phyloP scores from a whole-genome alignment of 1,284 basidiomycete genomes.

The Phenoliferia sp. region DNA sequence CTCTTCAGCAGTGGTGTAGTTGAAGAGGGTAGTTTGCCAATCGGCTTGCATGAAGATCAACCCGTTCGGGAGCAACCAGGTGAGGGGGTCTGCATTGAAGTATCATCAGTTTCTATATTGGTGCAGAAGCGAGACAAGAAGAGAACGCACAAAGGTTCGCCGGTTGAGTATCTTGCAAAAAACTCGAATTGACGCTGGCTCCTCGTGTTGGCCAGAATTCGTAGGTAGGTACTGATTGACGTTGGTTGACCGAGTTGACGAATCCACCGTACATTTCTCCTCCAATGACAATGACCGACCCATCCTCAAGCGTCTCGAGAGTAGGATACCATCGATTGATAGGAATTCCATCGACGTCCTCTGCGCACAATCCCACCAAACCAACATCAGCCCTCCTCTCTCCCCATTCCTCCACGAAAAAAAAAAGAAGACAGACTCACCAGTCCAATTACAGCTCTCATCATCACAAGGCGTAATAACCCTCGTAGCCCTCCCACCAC shows the following conservation, averaged over 20 bases:
- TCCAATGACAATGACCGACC: constrained; percentile 46
- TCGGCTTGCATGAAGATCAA: constrained; percentile 41
- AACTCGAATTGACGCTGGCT: neutral
- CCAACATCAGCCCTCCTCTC: neutral
- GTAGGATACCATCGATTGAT: constrained; percentile 67
- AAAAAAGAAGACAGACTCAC: neutral
- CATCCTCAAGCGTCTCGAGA: constrained; percentile 39
- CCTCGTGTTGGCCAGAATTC: constrained; percentile 7
- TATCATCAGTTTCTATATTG: neutral
- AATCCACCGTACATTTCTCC: neutral
- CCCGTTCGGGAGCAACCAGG: constrained; percentile 77
- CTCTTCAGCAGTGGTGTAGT: constrained; percentile 63
- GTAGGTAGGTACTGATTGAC: constrained; percentile 73
- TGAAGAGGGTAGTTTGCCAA: constrained; percentile 45
- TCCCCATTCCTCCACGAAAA: neutral
- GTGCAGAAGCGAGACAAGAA: neutral
- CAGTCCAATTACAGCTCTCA: neutral
- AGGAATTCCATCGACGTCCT: constrained; percentile 53
- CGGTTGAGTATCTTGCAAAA: constrained; percentile 74
- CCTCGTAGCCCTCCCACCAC: constrained; percentile 56
- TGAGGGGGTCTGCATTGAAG: constrained; percentile 55
- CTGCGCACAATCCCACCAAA: constrained; percentile 52
- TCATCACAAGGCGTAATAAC: constrained; percentile 64
- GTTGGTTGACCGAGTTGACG: constrained; percentile 60
- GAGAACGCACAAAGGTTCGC: constrained; percentile 62